Evolutionary conservation across 495 filamentous ascomycete genomes (phyloP).

Genomic region (Lophium mytilinum): DNA sequence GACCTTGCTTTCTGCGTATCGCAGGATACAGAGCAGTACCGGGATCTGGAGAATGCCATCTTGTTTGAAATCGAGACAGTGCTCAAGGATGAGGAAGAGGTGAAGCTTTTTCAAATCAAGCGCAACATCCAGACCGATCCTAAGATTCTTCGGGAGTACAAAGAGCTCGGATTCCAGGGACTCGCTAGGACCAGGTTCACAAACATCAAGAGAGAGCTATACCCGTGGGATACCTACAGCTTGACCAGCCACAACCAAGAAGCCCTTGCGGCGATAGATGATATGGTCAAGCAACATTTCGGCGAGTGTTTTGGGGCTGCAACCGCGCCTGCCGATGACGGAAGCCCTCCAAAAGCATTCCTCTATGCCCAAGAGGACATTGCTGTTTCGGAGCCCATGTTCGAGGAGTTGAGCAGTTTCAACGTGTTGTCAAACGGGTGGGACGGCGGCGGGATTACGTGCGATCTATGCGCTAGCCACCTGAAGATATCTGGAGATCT

Average conservation of each 20-base stretch:
- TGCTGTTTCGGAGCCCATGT: background rate
- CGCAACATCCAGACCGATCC: background rate
- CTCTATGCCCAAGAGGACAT: background rate
- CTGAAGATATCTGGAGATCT: background rate
- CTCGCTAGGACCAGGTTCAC: constrained; percentile 13
- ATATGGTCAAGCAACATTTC: background rate
- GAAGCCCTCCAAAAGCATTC: background rate
- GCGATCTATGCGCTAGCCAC: background rate
- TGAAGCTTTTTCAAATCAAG: background rate
- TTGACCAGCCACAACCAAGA: background rate
- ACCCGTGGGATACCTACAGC: constrained; percentile 20
- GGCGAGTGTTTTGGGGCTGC: background rate
- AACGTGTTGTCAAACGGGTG: background rate
- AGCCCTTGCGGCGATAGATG: background rate
- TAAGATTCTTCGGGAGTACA: background rate
- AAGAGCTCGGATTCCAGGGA: background rate
- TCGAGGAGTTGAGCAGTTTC: background rate
- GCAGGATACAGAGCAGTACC: constrained; percentile 7
- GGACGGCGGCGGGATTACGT: background rate
- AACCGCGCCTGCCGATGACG: background rate
- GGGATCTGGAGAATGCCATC: constrained; percentile 6
- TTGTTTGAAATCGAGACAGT: constrained; percentile 3
- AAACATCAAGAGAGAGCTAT: constrained; percentile 15
- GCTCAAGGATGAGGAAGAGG: background rate
- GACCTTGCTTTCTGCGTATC: background rate